Percentiles rank a stretch among this genome's conserved stretches.
Conservation (phyloP, 163 green algal species). For the Scenedesmus sp. region DNA sequence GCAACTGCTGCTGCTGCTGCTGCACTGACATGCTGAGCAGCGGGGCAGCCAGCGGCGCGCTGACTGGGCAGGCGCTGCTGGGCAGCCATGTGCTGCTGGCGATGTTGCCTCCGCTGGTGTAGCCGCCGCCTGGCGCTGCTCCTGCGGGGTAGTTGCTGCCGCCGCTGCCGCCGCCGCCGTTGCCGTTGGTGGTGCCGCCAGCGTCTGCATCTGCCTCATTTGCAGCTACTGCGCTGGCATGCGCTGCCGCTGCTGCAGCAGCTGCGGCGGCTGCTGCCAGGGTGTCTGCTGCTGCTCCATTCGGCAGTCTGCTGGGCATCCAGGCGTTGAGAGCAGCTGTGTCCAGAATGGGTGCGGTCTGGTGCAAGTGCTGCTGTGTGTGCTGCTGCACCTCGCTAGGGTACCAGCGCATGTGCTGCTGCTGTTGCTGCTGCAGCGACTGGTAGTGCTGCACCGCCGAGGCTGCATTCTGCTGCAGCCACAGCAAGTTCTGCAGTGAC, state of each 20-base stretch:
- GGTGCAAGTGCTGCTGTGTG: conserved; percentile 21
- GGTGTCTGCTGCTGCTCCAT: background rate
- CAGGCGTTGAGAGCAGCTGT: conserved; percentile 42
- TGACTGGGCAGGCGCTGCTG: conserved; percentile 1
- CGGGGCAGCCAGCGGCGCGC: background rate
- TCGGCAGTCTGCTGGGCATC: conserved; percentile 34
- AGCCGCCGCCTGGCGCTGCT: background rate
- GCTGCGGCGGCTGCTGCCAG: background rate
- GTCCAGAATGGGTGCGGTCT: conserved; percentile 20
- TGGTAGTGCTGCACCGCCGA: conserved; percentile 48
- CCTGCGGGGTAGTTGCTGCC: conserved; percentile 31
- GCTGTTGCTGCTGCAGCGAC: conserved; percentile 33
- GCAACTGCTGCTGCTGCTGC: conserved; percentile 7
- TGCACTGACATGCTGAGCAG: background rate
- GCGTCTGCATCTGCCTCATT: background rate
- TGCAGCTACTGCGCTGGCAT: background rate
- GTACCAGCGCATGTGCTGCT: conserved; percentile 23
- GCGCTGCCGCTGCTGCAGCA: background rate
- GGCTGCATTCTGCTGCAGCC: conserved; percentile 49
- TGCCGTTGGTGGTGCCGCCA: background rate
- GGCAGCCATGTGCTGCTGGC: conserved; percentile 45
- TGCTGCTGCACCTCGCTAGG: conserved; percentile 18
- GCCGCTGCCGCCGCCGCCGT: conserved; percentile 22
- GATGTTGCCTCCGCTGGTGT: conserved; percentile 13
- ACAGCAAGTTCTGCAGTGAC: conserved; percentile 34